Conservation (phyloP, 257 asterid species). For the Solanum chmielewskii region DNA sequence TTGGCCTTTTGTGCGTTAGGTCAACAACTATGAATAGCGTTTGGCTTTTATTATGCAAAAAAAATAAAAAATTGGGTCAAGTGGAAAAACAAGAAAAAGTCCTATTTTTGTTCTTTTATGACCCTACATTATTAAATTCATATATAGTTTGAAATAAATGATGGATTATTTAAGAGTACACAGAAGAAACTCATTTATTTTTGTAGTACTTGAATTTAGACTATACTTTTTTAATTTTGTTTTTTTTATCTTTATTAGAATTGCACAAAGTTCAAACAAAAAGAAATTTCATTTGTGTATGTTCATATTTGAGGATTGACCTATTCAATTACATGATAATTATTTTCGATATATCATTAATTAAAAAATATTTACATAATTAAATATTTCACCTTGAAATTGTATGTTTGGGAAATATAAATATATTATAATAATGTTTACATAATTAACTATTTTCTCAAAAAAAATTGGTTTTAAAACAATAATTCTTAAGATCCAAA, state of each 20-base stretch:
- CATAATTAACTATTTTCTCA: neutral
- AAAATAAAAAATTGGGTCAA: constrained; percentile 17
- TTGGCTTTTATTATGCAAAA: constrained; percentile 31
- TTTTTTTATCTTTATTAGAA: neutral
- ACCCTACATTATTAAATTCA: neutral
- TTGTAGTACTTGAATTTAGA: neutral
- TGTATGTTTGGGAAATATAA: neutral
- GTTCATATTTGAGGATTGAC: neutral
- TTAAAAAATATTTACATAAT: too few species aligned
- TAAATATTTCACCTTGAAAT: too few species aligned
- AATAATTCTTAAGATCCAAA: neutral
- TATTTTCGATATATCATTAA: too few species aligned
- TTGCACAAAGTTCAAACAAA: neutral
- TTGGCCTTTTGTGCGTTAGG: constrained; percentile 43
- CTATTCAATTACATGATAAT: too few species aligned
- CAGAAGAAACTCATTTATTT: neutral
- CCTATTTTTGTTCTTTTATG: neutral
- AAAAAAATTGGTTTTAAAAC: too few species aligned
- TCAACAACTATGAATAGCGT: constrained; percentile 52
- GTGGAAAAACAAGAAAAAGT: constrained; percentile 14
- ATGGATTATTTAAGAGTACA: neutral
- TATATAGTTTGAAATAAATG: neutral
- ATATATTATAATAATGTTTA: too few species aligned
- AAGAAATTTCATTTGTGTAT: neutral
- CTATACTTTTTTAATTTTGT: neutral